Evolutionary conservation across 108 stramenopile species (phyloP), one percentile per base, ranked within the genome.

Genomic region (Schizochytrium sp.): DNA sequence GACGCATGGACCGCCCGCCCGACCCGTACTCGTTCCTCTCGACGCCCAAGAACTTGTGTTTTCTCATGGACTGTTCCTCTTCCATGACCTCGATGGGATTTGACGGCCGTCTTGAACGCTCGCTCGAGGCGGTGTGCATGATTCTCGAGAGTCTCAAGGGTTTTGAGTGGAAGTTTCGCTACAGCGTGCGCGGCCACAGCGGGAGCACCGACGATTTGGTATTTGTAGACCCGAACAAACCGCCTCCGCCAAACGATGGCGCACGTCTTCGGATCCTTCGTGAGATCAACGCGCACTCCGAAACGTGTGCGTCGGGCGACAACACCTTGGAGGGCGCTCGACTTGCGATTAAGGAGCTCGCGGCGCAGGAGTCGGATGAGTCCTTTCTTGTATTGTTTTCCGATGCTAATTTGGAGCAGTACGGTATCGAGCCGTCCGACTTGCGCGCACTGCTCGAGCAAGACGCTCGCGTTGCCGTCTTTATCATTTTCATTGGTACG

Each of bases 381-480:
- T 51, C 57, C 60, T 59, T 96, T 21, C 95, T 97, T 1, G 91
- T 97, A 51, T 92, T 92, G 6, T 90, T 97, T 43, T 93, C 92
- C 23, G 97, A 97, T 89, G 97, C 97, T 8, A 97, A 97, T 72
- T 90, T 97, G 0, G 71, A 90, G 28, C 92, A 96, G n/a, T 97
- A 97, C 92, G 90, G 95, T 8, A 96, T 97, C 58, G 91, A 91
- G 43, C 93, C 95, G 14, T 5, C 18, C 8, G 41, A 76, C 58
- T 43, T 89, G 59, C 45, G 51, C 23, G 45, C 76, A 1, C 28
- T 83, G 6, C 45, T 83, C 12, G 76, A 83, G 12, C 45, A 53
- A 23, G 76, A 83, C 23, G 76, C 45, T 45, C 76, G 76, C 16
- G 76, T 83, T 12, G 51, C 45, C 10, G 76, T 83, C 48, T 83